These are phyloP conservation scores for Glebionis coronaria DNA, from an alignment of 129 eudicot species.

Conservation along the genomic window DNA sequence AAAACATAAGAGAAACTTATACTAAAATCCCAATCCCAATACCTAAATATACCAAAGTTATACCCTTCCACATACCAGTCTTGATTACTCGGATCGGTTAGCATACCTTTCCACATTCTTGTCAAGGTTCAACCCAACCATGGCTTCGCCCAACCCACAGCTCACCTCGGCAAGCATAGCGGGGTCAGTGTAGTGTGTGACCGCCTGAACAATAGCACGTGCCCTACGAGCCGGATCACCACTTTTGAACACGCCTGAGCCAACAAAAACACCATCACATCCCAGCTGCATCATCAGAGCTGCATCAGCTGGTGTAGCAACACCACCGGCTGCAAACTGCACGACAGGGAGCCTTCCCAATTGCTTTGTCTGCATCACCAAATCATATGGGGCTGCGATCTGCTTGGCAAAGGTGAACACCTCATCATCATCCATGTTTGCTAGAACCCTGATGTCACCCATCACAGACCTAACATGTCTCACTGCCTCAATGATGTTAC, in stretches of 20 bases:
- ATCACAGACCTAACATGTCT: constrained; percentile 44
- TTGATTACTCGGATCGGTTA: constrained; percentile 54
- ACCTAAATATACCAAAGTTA: too few relatives aligned
- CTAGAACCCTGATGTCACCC: constrained; percentile 42
- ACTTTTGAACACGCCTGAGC: constrained; percentile 53
- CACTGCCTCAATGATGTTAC: constrained; percentile 51
- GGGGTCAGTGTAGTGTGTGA: constrained; percentile 78
- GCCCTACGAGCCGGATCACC: constrained; percentile 71
- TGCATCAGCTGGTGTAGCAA: constrained; percentile 51
- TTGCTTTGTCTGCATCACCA: constrained; percentile 55
- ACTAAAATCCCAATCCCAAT: too few relatives aligned
- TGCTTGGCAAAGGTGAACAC: constrained; percentile 46
- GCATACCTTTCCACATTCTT: constrained; percentile 90
- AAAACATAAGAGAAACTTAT: too few relatives aligned
- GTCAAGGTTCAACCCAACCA: constrained; percentile 87
- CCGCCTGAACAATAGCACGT: constrained; percentile 85
- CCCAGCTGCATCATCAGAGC: constrained; percentile 59
- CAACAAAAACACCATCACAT: constrained; percentile 50
- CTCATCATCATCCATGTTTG: constrained; percentile 54
- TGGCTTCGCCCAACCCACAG: constrained; percentile 83
- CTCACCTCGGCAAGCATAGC: constrained; percentile 74
- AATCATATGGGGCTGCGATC: constrained; percentile 43
- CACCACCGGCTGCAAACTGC: constrained; percentile 53
- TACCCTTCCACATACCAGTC: too few relatives aligned
- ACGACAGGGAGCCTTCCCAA: constrained; percentile 52